A percentile compares a stretch with the other conserved stretches of the same genome.
Conservation (phyloP, 352 stramenopile species). For the Phytophthora citricola region DNA sequence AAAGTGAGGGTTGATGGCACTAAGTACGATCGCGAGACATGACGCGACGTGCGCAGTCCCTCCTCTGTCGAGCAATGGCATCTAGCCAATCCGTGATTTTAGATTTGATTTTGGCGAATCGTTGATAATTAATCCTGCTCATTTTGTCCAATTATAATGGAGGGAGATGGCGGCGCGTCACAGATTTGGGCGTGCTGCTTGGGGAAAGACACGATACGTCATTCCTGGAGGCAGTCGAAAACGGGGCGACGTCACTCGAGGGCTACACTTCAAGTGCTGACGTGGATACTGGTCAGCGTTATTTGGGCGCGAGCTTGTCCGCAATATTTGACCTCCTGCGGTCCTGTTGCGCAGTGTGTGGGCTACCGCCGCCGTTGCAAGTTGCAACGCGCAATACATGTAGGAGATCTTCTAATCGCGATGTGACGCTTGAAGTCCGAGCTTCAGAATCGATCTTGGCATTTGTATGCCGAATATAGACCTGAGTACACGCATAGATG, state of each 20-base stretch:
- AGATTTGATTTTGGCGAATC: not conserved
- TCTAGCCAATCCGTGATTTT: slow-evolving; percentile 15
- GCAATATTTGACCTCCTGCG: not conserved
- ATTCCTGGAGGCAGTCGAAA: slow-evolving; percentile 15
- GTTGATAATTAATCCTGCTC: not conserved
- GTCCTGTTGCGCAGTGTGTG: not conserved
- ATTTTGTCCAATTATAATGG: slow-evolving; percentile 10
- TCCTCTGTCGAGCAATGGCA: not conserved
- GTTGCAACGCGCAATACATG: too few species aligned
- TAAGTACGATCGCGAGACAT: slow-evolving; percentile 40
- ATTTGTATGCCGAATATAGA: not conserved
- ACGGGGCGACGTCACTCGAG: slow-evolving; percentile 21
- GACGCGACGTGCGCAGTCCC: slow-evolving; percentile 15
- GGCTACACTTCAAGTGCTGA: slow-evolving; percentile 16
- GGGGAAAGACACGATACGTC: slow-evolving; percentile 30
- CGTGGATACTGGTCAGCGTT: not conserved
- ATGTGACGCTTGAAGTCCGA: not conserved
- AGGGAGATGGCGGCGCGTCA: slow-evolving; percentile 14
- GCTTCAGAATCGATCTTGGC: not conserved
- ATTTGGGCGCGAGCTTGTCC: not conserved
- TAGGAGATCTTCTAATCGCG: not conserved
- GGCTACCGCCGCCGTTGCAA: too few species aligned
- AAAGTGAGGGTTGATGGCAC: slow-evolving; percentile 26
- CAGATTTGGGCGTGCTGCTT: slow-evolving; percentile 14
- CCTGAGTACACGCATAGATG: not conserved